Base-by-base conservation (phyloP, 192 early-diverging fungal genomes). In the Entomortierella lignicola region DNA sequence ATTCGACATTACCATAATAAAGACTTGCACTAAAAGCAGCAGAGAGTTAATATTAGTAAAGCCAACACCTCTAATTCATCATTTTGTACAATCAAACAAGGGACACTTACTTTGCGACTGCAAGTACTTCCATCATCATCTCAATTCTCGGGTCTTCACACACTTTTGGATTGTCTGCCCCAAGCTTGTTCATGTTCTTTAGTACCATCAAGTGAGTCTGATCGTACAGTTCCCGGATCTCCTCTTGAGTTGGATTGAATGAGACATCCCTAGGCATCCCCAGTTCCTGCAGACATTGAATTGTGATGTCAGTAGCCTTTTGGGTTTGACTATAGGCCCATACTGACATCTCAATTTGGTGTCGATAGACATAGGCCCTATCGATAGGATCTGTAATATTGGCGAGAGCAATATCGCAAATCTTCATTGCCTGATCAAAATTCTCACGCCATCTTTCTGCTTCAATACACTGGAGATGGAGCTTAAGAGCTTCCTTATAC, bases 1-100 rank as follows among this genome's bases (percentile, higher is more conserved):
- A 79, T n/a, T 67, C 67, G 12, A 79, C 63, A 30, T 79, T 66
- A 47, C 58, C 39, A n/a, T 70, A 79, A 39, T 79, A 79, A 18
- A 79, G 43, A 20, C 39, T 70, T 23, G 75, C 61, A 34, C 67
- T 79, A 75, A 21, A 12, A 55, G 34, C 5, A 7, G 34, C 4
- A n/a, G 3, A 31, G 39, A 34, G 26, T 29, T 11, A 54, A 11
- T 17, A 26, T 27, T 2, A 39, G n/a, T 25, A 10, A 53, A 47
- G 3, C 32, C n/a, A n/a, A n/a, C n/a, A n/a, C n/a, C n/a, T n/a
- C n/a, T n/a, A n/a, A n/a, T n/a, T n/a, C n/a, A n/a, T n/a, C n/a
- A n/a, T n/a, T n/a, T n/a, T n/a, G n/a, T n/a, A n/a, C n/a, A n/a
- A n/a, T n/a, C n/a, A n/a, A n/a, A n/a, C n/a, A n/a, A n/a, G n/a